phyloP scores from a whole-genome alignment of 148 eudicot species.

The Arctostaphylos glauca region DNA sequence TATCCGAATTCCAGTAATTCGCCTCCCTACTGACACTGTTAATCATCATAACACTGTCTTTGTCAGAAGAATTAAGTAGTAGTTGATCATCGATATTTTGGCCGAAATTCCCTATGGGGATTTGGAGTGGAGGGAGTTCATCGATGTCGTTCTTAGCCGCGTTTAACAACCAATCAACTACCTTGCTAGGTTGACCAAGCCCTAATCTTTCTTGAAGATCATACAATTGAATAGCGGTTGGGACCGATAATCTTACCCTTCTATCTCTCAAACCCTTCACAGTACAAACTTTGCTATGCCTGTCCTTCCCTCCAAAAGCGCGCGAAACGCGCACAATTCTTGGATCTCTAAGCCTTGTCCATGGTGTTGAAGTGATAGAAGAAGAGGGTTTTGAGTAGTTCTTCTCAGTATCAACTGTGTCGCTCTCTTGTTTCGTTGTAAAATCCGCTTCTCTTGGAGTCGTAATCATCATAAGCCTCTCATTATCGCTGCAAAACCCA shows the following conservation, averaged over 20 bases:
- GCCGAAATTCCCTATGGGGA: conserved; percentile 36
- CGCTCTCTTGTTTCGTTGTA: conserved; percentile 22
- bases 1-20: conserved; percentile 16
- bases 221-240: conserved; percentile 53
- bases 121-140: conserved; percentile 48
- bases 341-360: conserved; percentile 42
- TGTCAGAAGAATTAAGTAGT: conserved; percentile 10
- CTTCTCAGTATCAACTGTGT: conserved; percentile 4
- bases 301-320: conserved; percentile 48
- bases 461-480: conserved; percentile 25
- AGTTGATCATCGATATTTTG: conserved; percentile 2
- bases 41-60: neutral
- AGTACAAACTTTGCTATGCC: conserved; percentile 56
- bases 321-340: conserved; percentile 47
- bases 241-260: conserved; percentile 49
- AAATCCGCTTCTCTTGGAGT: conserved; percentile 22
- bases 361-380: conserved; percentile 20
- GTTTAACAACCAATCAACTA: conserved; percentile 52
- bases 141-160: conserved; percentile 44
- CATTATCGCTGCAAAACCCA: conserved; percentile 19
- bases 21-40: conserved; percentile 23
- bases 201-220: conserved; percentile 60
- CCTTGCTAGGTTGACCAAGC: conserved; percentile 53
- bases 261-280: conserved; percentile 50
- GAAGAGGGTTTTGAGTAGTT: conserved; percentile 14